Conservation (phyloP, 2,329 filamentous ascomycete genomes). For the Ceratocystis variospora region DNA sequence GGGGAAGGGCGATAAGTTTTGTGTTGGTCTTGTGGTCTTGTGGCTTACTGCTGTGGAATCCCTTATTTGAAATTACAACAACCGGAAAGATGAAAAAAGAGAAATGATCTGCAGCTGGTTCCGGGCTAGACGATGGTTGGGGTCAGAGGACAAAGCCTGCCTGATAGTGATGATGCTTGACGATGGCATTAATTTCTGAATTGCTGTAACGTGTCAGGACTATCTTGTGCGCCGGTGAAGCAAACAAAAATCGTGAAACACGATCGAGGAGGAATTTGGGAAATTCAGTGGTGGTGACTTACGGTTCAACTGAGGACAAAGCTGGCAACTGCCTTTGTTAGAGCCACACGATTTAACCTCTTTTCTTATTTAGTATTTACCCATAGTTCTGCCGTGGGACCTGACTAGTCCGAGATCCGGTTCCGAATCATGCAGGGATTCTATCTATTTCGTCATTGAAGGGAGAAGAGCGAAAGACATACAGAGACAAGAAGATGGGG, state of each 20-base stretch:
- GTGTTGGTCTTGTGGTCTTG: neutral
- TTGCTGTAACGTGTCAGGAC: neutral
- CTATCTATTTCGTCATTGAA: conserved; percentile 2
- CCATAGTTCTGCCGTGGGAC: neutral
- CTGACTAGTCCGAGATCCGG: conserved; percentile 2
- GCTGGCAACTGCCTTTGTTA: too few relatives aligned
- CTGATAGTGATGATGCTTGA: neutral
- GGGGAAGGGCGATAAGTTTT: neutral
- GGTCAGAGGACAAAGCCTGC: neutral
- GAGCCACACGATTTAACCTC: too few relatives aligned
- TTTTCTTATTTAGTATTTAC: neutral
- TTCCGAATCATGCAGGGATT: neutral
- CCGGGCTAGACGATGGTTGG: neutral
- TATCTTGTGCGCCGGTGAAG: neutral
- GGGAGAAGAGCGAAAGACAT: neutral
- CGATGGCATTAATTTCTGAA: neutral
- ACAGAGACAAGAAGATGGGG: too few relatives aligned
- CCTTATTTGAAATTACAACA: conserved; percentile 4
- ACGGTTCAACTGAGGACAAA: neutral
- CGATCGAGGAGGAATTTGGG: neutral
- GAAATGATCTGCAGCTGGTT: neutral
- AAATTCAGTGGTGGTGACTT: neutral
- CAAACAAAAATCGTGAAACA: neutral
- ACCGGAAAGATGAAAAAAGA: neutral
- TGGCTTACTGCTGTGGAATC: neutral